Conservation (phyloP, 306 rosid species). For the Pterocarpus santalinus region DNA sequence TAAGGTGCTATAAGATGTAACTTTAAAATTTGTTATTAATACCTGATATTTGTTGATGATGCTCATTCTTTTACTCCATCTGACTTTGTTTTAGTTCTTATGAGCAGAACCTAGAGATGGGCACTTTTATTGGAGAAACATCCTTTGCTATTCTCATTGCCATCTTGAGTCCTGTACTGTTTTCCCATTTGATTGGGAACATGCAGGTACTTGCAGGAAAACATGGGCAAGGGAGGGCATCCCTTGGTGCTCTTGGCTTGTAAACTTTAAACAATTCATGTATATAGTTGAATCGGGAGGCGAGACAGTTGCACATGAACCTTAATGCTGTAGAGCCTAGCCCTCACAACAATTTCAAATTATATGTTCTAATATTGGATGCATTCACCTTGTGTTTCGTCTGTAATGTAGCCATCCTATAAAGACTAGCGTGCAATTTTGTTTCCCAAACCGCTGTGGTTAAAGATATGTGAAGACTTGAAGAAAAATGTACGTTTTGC, state of each 20-base stretch:
- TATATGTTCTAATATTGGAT: conserved; percentile 38
- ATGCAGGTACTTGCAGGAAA: conserved; percentile 78
- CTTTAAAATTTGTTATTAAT: conserved; percentile 16
- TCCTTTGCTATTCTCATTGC: conserved; percentile 92
- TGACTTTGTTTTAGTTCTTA: conserved; percentile 77
- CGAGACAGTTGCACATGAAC: conserved; percentile 48
- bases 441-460: conserved; percentile 9
- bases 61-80: conserved; percentile 28
- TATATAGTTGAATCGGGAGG: conserved; percentile 66
- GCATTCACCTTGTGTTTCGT: conserved; percentile 42
- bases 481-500: conserved; percentile 7
- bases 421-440: conserved; percentile 33
- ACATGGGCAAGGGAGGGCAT: conserved; percentile 93
- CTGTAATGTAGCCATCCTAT: conserved; percentile 25
- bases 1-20: conserved; percentile 6
- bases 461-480: conserved; percentile 23
- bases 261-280: conserved; percentile 54
- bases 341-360: conserved; percentile 42
- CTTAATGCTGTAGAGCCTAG: conserved; percentile 30
- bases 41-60: conserved; percentile 23
- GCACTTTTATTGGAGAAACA: conserved; percentile 92
- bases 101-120: conserved; percentile 88
- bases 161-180: conserved; percentile 91
- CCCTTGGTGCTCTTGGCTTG: conserved; percentile 98
- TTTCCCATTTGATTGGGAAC: conserved; percentile 96